Base-by-base conservation (phyloP, 345 rosid species). In the Diplotaxis tenuifolia region DNA sequence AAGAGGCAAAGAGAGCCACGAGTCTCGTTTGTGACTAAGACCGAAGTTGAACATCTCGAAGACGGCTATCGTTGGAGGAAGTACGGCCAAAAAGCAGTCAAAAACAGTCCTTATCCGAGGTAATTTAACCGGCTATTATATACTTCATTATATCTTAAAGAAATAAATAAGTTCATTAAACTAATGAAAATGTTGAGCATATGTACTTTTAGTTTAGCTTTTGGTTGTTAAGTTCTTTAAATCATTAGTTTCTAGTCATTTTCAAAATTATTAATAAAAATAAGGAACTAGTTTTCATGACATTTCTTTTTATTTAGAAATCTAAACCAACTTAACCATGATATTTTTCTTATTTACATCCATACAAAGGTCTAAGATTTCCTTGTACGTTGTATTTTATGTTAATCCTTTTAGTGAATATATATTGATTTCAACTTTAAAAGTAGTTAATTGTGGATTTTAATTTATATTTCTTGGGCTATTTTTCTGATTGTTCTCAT, bases 21-120 rank as follows among this genome's bases (percentile, higher is more conserved):
- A 71, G 89, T 85, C 80, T 89, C 96, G 21, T 90, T 90, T 72
- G 80, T 90, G 96, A 90, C 96, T 16, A 90, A 84, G 81, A 86
- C 89, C 45, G 96, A 90, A 53, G 79, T 87, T 31, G 96, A 90
- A 80, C 84, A 88, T 79, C 91, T 90, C 50, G 93, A 90, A 84
- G 96, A 90, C 50, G 96, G 96, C 45, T 90, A 88, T 53, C 82
- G 96, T 64, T 90, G 96, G 96, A 85, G 96, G 79, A 89, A 89
- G 73, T 89, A 89, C 65, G 96, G 96, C 71, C 96, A 89, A 66
- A 89, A 89, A 25, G 96, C 96, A 21, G 96, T 89, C 19, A 88
- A 90, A 76, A 85, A 90, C 54, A 90, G 93, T 77, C 91, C 89
- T 67, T 86, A 82, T 77, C 91, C 93, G 32, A 88, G 93, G 93